Conservation (phyloP, 371 early-diverging fungal species). For the Smittium culicis region DNA sequence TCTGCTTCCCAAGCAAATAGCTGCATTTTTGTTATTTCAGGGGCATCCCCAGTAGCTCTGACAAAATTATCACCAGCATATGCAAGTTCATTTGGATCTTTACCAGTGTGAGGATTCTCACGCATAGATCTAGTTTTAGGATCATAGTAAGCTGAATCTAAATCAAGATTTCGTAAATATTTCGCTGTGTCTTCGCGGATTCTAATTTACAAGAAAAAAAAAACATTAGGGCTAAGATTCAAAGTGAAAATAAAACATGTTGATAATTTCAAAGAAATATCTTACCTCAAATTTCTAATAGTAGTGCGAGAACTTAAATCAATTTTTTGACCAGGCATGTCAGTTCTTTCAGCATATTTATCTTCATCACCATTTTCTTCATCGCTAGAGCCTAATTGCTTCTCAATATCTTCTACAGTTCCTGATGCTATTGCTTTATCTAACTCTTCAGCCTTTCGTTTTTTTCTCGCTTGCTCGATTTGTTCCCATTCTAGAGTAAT, state of each 20-base stretch:
- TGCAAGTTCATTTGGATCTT: slow-evolving; percentile 36
- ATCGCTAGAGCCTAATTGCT: slow-evolving; percentile 30
- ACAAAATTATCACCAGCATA: slow-evolving; percentile 89
- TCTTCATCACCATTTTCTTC: slow-evolving; percentile 77
- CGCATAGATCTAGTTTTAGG: slow-evolving; percentile 97
- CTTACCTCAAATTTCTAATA: slow-evolving; percentile 72
- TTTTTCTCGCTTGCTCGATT: slow-evolving; percentile 73
- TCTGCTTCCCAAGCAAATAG: slow-evolving; percentile 87
- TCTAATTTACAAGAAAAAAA: slow-evolving; percentile 23
- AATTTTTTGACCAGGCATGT: slow-evolving; percentile 79
- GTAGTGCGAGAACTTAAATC: slow-evolving; percentile 86
- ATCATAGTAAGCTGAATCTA: slow-evolving; percentile 93
- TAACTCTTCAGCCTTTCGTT: slow-evolving; percentile 61
- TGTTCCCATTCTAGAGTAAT: slow-evolving; percentile 68
- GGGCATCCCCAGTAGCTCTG: slow-evolving; percentile 70
- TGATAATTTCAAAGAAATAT: slow-evolving; percentile 21
- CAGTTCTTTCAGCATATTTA: slow-evolving; percentile 76
- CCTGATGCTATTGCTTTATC: slow-evolving; percentile 33
- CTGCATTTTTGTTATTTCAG: slow-evolving; percentile 66
- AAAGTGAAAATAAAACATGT: not conserved
- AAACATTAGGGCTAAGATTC: not conserved
- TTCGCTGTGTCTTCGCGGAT: slow-evolving; percentile 98
- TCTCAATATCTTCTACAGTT: slow-evolving; percentile 16
- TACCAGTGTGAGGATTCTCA: slow-evolving; percentile 73
- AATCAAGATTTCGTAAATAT: slow-evolving; percentile 85